phyloP scores from a whole-genome alignment of 2,329 filamentous ascomycete genomes.

The Curvularia sp. region DNA sequence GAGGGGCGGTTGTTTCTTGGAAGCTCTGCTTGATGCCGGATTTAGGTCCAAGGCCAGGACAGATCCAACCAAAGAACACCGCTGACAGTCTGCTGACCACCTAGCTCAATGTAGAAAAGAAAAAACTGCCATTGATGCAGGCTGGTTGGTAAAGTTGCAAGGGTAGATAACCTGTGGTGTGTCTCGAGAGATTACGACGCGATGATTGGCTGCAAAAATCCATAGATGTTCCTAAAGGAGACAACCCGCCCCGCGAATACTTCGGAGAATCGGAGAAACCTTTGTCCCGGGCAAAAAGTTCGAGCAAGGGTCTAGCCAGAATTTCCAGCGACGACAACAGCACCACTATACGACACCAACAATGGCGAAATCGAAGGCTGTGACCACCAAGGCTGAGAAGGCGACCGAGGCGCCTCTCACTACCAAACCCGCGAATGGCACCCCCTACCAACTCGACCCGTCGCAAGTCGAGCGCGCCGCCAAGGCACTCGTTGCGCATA shows the following conservation, averaged over 20 bases:
- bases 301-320: constrained; percentile 25
- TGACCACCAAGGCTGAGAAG: constrained; percentile 35
- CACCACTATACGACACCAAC: constrained; percentile 20
- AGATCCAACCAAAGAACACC: neutral
- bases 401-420: constrained; percentile 45
- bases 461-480: constrained; percentile 65
- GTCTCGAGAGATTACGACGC: constrained; percentile 28
- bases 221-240: constrained; percentile 20
- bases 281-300: constrained; percentile 30
- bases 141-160: constrained; percentile 25
- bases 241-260: constrained; percentile 23
- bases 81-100: constrained; percentile 12
- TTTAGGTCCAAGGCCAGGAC: neutral
- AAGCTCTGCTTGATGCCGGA: neutral
- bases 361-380: constrained; percentile 44
- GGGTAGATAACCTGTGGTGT: constrained; percentile 31
- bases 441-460: constrained; percentile 54
- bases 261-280: constrained; percentile 17
- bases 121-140: constrained; percentile 13
- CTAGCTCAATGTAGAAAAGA: constrained; percentile 18
- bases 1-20: neutral
- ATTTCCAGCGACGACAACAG: constrained; percentile 23
- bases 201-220: constrained; percentile 34
- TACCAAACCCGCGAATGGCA: constrained; percentile 46
- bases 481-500: constrained; percentile 64